Base-by-base conservation (phyloP, 306 rosid species). In the Gastrolobium bilobum region DNA sequence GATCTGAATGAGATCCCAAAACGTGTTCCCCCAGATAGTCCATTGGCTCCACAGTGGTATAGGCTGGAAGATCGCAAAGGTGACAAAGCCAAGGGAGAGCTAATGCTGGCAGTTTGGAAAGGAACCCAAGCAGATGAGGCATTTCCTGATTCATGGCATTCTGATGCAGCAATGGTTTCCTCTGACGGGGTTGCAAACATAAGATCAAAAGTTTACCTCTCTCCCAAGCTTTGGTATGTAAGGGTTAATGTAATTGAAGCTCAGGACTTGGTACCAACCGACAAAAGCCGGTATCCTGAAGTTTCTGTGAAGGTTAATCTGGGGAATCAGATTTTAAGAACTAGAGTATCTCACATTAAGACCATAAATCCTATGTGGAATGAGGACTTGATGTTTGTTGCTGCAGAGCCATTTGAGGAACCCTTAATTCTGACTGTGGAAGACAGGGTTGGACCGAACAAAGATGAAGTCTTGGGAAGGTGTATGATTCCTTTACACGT, bases 41-140 rank as follows among this genome's bases (percentile, higher is more conserved):
- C 98, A 0, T 79, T 94, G 89, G 98, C 98, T 57, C 92, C 98
- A 3, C 98, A 92, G 5, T 94, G 97, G 98, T 94, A 94, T 60
- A 85, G 94, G 79, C 61, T 94, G 14, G 89, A 90, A 59, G 90
- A 90, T 53, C 79, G 96, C 37, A 90, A 85, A 77, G 94, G 92
- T 2, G 81, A 35, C 1, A 94, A 84, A 85, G 88, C 39, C 6
- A 94, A 90, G 52, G 98, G 96, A 66, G 98, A 94, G 85, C 58
- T 94, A 68, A 94, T 94, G 98, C 78, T 94, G 46, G 98, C 98
- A 48, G 93, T 94, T 61, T 94, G 98, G 98, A 94, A 92, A 91
- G 98, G 98, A 83, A 94, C 97, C 83, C 98, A 94, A 83, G 98
- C 98, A 6, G 98, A 93, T 53, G 98, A 93, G 83, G 94, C 98